Base-by-base conservation (phyloP, 345 rosid genomes). In the Xanthoceras sorbifolium region DNA sequence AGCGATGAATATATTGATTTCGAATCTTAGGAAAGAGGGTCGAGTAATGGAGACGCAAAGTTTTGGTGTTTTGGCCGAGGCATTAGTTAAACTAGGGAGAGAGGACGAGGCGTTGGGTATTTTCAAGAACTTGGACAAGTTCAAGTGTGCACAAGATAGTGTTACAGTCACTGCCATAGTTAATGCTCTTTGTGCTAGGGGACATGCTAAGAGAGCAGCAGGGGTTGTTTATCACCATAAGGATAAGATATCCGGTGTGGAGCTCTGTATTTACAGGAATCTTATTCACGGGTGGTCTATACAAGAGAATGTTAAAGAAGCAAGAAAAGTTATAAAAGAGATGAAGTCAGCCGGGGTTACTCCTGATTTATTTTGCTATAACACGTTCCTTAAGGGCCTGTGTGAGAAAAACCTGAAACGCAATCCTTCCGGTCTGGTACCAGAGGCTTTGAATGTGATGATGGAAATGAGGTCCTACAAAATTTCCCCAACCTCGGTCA, bases 381-480 rank as follows among this genome's bases (percentile, higher is more conserved):
- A 92, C 79, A 69, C 91, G 6, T 84, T 91, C 60, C 92, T 94
- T 65, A 88, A 84, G n/a, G 89, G 97, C 79, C 82, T 93, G 66
- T 94, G 97, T 20, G 86, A 87, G 74, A 82, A 82, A 78, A 93
- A 93, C 78, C 82, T 89, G 44, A 76, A 66, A 29, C 71, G 76
- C n/a, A 90, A 94, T 77, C 97, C 95, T 3, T 93, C 97, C 10
- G 95, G 95, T 42, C 92, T 91, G 60, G 92, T 91, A 70, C 94
- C 95, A 38, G 97, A 93, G 77, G 87, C 97, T 79, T 72, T 93
- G 84, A 93, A 94, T 81, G 85, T 94, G 80, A 88, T 93, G 97
- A 86, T 89, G 86, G 97, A 94, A 74, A 94, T 90, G 97, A 90
- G 90, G 68, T 85, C 91, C 57, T 77, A 85, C 60, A 84, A 69